These are phyloP conservation scores for Epichloe hybrida DNA, from an alignment of 2,329 filamentous ascomycete genomes.

Conservation along the genomic window DNA sequence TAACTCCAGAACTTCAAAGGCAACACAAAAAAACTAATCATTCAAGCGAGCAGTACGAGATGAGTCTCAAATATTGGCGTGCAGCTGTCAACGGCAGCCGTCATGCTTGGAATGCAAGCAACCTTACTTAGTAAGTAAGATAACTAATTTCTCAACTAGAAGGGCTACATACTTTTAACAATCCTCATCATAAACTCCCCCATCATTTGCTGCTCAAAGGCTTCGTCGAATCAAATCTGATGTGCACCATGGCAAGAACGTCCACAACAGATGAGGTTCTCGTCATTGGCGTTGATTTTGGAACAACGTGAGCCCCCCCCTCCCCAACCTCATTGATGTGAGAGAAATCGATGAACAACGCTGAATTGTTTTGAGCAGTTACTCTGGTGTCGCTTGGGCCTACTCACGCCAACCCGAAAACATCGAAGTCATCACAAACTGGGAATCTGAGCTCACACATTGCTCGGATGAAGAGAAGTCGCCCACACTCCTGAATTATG, in stretches of 20 bases:
- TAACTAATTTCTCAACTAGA: too few species aligned
- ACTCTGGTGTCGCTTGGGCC: slow-evolving; percentile 28
- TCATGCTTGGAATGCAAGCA: too few species aligned
- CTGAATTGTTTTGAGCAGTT: slow-evolving; percentile 10
- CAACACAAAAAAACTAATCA: not conserved
- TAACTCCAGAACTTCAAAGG: not conserved
- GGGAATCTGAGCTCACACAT: slow-evolving; percentile 10
- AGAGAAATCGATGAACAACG: too few species aligned
- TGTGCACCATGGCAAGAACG: not conserved
- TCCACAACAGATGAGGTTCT: slow-evolving; percentile 8
- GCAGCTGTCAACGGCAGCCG: not conserved
- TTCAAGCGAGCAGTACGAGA: not conserved
- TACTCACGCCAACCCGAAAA: slow-evolving; percentile 14
- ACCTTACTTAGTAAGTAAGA: too few species aligned
- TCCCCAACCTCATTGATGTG: too few species aligned
- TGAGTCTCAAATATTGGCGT: not conserved
- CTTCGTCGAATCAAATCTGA: not conserved
- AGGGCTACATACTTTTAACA: too few species aligned
- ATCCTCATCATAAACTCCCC: not conserved
- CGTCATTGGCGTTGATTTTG: slow-evolving; percentile 31
- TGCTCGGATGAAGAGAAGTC: slow-evolving; percentile 20
- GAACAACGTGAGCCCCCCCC: slow-evolving; percentile 25
- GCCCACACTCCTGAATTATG: slow-evolving; percentile 14
- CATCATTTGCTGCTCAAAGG: not conserved
- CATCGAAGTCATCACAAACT: slow-evolving; percentile 19